Percentiles rank a stretch among this genome's conserved stretches.
These are phyloP conservation scores for Tranzscheliella williamsii DNA, from an alignment of 1,284 basidiomycete species.

Conservation along the genomic window DNA sequence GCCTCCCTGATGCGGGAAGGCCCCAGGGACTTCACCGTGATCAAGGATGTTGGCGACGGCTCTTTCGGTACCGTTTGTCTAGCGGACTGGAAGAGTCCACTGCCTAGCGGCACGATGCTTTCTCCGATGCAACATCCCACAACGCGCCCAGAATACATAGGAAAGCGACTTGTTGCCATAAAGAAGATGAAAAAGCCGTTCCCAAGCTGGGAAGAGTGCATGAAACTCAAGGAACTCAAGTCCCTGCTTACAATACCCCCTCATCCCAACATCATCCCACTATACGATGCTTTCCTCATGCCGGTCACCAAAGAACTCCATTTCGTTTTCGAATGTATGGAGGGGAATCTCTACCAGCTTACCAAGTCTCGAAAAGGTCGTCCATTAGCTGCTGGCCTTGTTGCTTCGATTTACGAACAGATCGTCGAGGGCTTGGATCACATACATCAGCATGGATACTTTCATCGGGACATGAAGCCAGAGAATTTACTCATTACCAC, in stretches of 20 bases:
- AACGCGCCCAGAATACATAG: conserved; percentile 88
- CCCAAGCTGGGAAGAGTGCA: conserved; percentile 96
- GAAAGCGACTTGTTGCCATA: conserved; percentile 91
- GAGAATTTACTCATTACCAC: conserved; percentile 99
- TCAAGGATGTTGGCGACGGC: conserved; percentile 56
- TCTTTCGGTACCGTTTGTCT: conserved; percentile 90
- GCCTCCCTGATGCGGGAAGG: conserved; percentile 54
- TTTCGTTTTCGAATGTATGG: conserved; percentile 99
- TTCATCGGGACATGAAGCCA: conserved; percentile 99
- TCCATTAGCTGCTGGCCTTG: conserved; percentile 88
- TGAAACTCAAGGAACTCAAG: conserved; percentile 93
- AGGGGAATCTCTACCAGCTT: conserved; percentile 98
- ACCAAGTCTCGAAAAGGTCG: conserved; percentile 95
- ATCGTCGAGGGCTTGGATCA: conserved; percentile 87
- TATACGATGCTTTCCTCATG: conserved; percentile 97
- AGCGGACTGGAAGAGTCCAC: conserved; percentile 96
- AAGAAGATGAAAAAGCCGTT: conserved; percentile 98
- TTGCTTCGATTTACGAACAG: conserved; percentile 92
- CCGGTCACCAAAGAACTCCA: conserved; percentile 92
- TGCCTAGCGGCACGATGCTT: conserved; percentile 63
- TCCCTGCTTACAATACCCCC: conserved; percentile 89
- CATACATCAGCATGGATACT: conserved; percentile 89
- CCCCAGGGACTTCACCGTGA: conserved; percentile 53
- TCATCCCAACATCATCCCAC: conserved; percentile 95
- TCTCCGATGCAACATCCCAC: conserved; percentile 63